Evolutionary conservation across 2,329 filamentous ascomycete species (phyloP), one percentile per base, ranked within the genome.

Genomic region (Fusarium lateritium): DNA sequence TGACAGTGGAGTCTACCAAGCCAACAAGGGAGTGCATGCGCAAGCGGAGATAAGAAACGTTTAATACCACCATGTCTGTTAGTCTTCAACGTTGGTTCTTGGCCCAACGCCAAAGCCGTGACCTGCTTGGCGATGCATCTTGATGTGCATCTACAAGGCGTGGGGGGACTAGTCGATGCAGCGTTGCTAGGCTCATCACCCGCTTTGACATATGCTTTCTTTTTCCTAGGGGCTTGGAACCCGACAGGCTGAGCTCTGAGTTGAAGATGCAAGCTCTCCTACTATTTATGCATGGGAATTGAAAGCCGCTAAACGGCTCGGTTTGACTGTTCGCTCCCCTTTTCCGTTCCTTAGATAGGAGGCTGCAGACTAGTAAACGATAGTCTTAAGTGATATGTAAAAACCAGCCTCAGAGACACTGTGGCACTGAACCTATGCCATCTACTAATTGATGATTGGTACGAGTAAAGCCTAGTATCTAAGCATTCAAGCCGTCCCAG

Each of bases 141-240:
- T 65, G 49, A 50, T 62, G 34, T 62, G 55, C 61, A 62, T 45
- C 28, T 49, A 33, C 57, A 38, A 56, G 42, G 50, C 31, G 33
- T 52, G 50, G 49, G 38, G 49, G 40, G 47, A 44, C 46, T 53
- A 60, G 28, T 31, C 21, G 22, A 46, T 56, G 42, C 34, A 40
- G 28, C 36, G 42, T 40, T 44, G 42, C 31, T 62, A 62, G 58
- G 58, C 44, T 39, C 36, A 57, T 53, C 50, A 65, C 40, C 47
- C 67, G 64, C 67, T 67, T 69, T 60, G 64, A 69, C 67, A 31
- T 53, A 24, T 56, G 56, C 34, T 66, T 71, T 56, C 67, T 62
- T 65, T 69, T 51, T 43, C 44, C 26, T 33, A 46, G 33, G 43
- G 55, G 42, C 56, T 53, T 54, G 22, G 33, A 52, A 59, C 42